Evolutionary conservation across 768 basidiomycete species (phyloP).

Genomic region (Leucosporidium yakuticum): DNA sequence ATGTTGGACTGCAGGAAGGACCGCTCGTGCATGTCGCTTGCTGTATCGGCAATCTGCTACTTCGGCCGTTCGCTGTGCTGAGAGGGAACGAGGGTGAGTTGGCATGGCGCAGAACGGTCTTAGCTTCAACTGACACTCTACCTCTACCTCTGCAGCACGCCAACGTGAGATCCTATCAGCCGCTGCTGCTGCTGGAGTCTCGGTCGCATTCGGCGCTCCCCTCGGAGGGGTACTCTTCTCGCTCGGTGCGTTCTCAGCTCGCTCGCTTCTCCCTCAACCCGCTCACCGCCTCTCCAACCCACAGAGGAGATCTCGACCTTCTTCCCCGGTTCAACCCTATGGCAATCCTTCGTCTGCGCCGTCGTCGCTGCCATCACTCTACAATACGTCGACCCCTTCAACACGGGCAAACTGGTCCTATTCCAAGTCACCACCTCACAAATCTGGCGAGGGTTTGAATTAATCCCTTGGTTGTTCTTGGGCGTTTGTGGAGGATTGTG

Average conservation of each 20-base stretch:
- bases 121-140: neutral
- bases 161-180: slow-evolving; percentile 91
- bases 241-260: slow-evolving; percentile 48
- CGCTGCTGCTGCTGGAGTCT: slow-evolving; percentile 92
- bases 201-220: slow-evolving; percentile 94
- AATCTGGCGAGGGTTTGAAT: slow-evolving; percentile 92
- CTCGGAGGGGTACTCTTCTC: slow-evolving; percentile 87
- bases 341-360: slow-evolving; percentile 65
- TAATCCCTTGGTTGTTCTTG: slow-evolving; percentile 74
- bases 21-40: slow-evolving; percentile 90
- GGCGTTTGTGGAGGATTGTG: slow-evolving; percentile 87
- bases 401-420: slow-evolving; percentile 86
- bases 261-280: neutral
- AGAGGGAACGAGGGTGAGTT: slow-evolving; percentile 78
- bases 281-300: no score
- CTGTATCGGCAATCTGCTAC: slow-evolving; percentile 86
- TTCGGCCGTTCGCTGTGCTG: slow-evolving; percentile 74
- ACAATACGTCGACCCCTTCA: slow-evolving; percentile 82
- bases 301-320: slow-evolving; percentile 38
- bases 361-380: slow-evolving; percentile 76
- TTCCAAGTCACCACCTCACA: slow-evolving; percentile 69
- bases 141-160: slow-evolving; percentile 47
- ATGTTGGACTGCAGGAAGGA: slow-evolving; percentile 42
- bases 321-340: slow-evolving; percentile 36
- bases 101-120: neutral